phyloP scores from a whole-genome alignment of 345 rosid species.

The Eucalyptus sp. region DNA sequence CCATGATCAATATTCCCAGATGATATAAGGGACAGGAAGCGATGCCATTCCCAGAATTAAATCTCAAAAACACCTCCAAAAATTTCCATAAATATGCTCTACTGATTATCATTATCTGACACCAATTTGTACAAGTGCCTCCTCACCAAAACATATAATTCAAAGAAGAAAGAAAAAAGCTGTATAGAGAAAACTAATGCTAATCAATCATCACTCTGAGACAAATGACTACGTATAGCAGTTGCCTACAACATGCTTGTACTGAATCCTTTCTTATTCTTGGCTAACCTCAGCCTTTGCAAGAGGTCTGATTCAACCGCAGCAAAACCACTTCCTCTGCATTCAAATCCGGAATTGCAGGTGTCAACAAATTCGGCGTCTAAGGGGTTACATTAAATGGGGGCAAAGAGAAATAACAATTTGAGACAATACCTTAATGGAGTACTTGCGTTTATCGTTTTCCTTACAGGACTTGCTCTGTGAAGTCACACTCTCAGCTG shows the following conservation, averaged over 20 bases:
- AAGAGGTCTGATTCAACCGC: not conserved
- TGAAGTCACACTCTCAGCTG: not conserved
- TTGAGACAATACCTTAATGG: not conserved
- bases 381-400: not conserved
- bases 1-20: not conserved
- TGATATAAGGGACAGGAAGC: not conserved
- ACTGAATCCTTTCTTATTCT: not conserved
- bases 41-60: not conserved
- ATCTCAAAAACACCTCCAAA: not conserved
- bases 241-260: not conserved
- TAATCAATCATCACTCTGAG: not conserved
- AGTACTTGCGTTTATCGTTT: not conserved
- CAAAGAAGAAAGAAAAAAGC: not conserved
- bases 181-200: not conserved
- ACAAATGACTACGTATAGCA: not conserved
- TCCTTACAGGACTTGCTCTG: not conserved
- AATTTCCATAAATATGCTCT: not conserved
- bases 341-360: not conserved
- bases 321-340: slow-evolving; percentile 12
- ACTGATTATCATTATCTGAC: not conserved
- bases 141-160: not conserved
- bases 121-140: not conserved
- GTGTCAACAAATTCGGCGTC: not conserved
- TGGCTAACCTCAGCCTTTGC: not conserved
- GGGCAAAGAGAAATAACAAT: not conserved